Evolutionary conservation across 176 grass and related monocot species (phyloP), one percentile per base, ranked within the genome.

Genomic region (Juncus effusus): DNA sequence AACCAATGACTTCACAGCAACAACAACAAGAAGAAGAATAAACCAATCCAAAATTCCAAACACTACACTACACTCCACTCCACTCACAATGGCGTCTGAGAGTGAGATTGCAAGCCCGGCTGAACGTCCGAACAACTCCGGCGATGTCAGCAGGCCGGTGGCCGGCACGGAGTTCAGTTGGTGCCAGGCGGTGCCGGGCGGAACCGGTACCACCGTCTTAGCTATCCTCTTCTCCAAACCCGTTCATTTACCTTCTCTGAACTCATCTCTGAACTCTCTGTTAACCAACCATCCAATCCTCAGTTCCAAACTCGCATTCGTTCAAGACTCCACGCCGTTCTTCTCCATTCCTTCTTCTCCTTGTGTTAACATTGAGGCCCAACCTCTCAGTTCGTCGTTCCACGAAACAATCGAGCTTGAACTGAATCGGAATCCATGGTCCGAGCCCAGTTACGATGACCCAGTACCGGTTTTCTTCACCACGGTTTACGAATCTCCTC

Each of bases 381-480:
- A 75, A 42, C 19, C 59, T 13, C 59, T 77, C 39, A 36, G 55
- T 2, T 74, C 67, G 50, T 72, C 60, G 65, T 89, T 97, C 76
- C 51, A 84, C 72, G 59, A 80, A 19, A 64, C 92, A 60, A 59
- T 97, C 60, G 94, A 92, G 85, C 80, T 56, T 80, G 88, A 97
- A 80, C 85, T 97, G 12, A 92, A 92, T 78, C 38, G 19, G 41
- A 92, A 97, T 68, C 85, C 85, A 0, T 97, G 94, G 94, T 59
- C 73, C 7, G 36, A 61, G 2, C 67, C 73, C 14, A 73, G 55
- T 5, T 16, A 54, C 6, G 39, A 76, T 40, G 62, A 87, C 40
- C 40, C 36, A 4, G 19, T 65, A 51, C 75, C 80, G 6, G 80
- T 86, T 62, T 72, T 89, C 57, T 73, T 80, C 78, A 76, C 88